Evolutionary conservation across 2,329 filamentous ascomycete species (phyloP).

Genomic region (Phaeoacremonium minimum): DNA sequence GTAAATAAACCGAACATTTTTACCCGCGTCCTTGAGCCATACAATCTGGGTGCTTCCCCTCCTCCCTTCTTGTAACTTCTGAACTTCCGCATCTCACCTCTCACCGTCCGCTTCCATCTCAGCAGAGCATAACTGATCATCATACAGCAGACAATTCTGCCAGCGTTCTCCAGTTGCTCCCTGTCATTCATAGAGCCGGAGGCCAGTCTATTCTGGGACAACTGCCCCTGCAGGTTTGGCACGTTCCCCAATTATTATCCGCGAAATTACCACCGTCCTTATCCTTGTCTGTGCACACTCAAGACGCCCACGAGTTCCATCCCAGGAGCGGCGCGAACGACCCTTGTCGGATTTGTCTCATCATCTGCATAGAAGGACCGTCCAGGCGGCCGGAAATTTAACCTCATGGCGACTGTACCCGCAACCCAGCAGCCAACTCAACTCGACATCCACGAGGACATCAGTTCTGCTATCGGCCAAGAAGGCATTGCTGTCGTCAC

Average conservation of each 20-base stretch:
- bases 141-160: constrained; percentile 7
- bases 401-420: too few species aligned
- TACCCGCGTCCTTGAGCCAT: too few species aligned
- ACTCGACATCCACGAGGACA: constrained; percentile 14
- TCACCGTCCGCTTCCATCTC: too few species aligned
- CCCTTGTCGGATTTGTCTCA: constrained; percentile 1
- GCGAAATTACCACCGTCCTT: constrained; percentile 22
- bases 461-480: constrained; percentile 4
- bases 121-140: constrained; percentile 17
- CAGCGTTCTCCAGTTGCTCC: too few species aligned
- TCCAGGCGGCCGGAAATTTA: too few species aligned
- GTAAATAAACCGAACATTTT: too few species aligned
- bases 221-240: constrained; percentile 11
- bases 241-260: constrained; percentile 13
- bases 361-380: too few species aligned
- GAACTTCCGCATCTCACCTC: too few species aligned
- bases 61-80: too few species aligned
- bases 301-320: background rate
- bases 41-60: too few species aligned
- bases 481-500: constrained; percentile 3
- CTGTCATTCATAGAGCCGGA: background rate
- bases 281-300: constrained; percentile 6
- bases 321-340: constrained; percentile 1
- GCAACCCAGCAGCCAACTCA: background rate
- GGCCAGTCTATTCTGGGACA: too few species aligned